Evolutionary conservation across 306 rosid genomes (phyloP), one percentile per base, ranked within the genome.

Genomic region (Mimosa bimucronata): DNA sequence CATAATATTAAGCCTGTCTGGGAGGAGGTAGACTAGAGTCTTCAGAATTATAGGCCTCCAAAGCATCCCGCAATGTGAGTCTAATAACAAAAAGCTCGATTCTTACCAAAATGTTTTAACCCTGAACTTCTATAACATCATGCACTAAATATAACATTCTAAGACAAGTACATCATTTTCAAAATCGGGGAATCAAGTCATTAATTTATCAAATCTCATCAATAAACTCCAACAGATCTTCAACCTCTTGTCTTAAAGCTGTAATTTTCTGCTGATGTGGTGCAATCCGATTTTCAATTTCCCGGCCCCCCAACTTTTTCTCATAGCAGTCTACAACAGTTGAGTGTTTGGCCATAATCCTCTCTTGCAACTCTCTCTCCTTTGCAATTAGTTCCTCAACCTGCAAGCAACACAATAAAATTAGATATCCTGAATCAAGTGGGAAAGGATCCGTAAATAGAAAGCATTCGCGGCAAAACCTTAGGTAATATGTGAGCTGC

Each of bases 311-410:
- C 1, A 78, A 80, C 79, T 96, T 96, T 89, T 91, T 96, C 90
- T 96, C 98, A 10, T 91, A 93, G 88, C 98, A 86, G 80, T 96
- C 99, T 62, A 96, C 94, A 26, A 93, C 91, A 0, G 88, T 88
- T 0, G 90, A 28, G 90, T 96, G 97, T 86, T 96, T 96, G 14
- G 55, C 94, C 86, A 96, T 62, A 52, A 96, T 80, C 83, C 74
- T 96, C 82, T 96, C 98, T 82, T 89, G 97, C 87, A 93, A 84
- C 65, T 96, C 99, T 79, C 80, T 90, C 92, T 91, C 97, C 89
- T 91, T 96, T 13, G 75, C 80, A 75, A 90, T 86, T 80, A 96
- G 86, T 77, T 96, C 98, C 84, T 93, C 98, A 80, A 96, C 98
- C 98, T 95, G 83, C 60, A 79, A 86, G 78, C 50, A 48, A 46